phyloP scores from a whole-genome alignment of 75 land plant species.

The Cryptomeria japonica region DNA sequence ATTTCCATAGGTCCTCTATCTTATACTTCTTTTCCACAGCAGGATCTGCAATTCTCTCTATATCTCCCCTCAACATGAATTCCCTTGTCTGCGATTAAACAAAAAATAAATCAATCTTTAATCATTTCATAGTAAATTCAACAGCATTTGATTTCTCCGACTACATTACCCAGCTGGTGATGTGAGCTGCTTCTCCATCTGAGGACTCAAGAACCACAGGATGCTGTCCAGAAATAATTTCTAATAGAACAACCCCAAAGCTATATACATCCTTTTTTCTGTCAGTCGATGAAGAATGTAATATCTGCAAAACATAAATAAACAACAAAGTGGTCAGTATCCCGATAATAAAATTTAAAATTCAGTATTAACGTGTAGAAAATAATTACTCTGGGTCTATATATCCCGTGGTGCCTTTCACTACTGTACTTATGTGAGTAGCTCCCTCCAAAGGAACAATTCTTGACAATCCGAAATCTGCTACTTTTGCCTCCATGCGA shows the following conservation, averaged over 20 bases:
- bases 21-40: not conserved
- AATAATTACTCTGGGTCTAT: slow-evolving; percentile 34
- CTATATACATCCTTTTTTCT: not conserved
- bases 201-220: not conserved
- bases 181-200: not conserved
- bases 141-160: too few species aligned
- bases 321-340: too few species aligned
- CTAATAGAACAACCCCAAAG: not conserved
- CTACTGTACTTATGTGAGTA: slow-evolving; percentile 22
- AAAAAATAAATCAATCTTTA: not conserved
- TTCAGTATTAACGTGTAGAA: not conserved
- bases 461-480: slow-evolving; percentile 35
- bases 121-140: too few species aligned
- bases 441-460: slow-evolving; percentile 21
- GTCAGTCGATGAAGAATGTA: not conserved
- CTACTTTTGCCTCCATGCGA: slow-evolving; percentile 25
- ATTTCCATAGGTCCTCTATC: not conserved
- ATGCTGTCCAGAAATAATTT: not conserved
- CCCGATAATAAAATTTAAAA: not conserved
- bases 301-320: not conserved
- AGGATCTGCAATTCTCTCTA: not conserved
- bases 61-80: not conserved
- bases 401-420: slow-evolving; percentile 27
- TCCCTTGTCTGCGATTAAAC: not conserved
- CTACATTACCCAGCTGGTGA: not conserved